phyloP scores from a whole-genome alignment of 129 eudicot genomes.

The Flaveria trinervia region DNA sequence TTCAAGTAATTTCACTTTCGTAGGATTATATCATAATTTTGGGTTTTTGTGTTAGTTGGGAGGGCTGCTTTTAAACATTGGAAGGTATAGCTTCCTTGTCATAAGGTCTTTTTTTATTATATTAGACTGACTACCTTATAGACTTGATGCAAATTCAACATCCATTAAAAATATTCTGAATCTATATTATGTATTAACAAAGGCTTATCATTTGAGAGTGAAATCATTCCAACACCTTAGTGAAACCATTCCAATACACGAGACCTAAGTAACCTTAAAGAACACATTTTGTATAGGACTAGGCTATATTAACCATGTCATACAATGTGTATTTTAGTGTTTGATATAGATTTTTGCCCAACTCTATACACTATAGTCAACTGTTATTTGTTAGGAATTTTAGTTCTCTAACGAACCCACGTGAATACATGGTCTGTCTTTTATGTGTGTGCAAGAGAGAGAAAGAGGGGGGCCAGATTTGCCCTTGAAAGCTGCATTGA shows the following conservation, averaged over 20 bases:
- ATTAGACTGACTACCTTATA: no score
- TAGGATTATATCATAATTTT: background rate
- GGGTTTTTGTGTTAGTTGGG: background rate
- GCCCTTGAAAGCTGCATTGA: conserved; percentile 46
- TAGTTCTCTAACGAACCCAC: conserved; percentile 32
- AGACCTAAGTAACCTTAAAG: no score
- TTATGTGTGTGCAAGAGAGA: background rate
- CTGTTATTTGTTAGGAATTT: conserved; percentile 21
- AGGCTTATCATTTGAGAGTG: no score
- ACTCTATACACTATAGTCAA: conserved; percentile 7
- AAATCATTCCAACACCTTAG: no score
- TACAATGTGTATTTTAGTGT: conserved; percentile 11
- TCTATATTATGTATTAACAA: no score
- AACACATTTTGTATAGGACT: no score
- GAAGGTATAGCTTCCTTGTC: conserved; percentile 25
- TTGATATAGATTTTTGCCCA: conserved; percentile 13
- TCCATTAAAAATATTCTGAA: no score
- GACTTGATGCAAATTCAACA: no score
- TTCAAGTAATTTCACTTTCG: background rate
- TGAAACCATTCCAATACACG: no score
- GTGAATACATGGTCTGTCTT: conserved; percentile 21
- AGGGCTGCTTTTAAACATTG: conserved; percentile 6
- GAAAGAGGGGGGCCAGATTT: conserved; percentile 18
- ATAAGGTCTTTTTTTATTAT: conserved; percentile 4
- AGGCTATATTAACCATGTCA: no score